Conservation (phyloP, 108 stramenopile genomes). For the Skeletonema potamos region DNA sequence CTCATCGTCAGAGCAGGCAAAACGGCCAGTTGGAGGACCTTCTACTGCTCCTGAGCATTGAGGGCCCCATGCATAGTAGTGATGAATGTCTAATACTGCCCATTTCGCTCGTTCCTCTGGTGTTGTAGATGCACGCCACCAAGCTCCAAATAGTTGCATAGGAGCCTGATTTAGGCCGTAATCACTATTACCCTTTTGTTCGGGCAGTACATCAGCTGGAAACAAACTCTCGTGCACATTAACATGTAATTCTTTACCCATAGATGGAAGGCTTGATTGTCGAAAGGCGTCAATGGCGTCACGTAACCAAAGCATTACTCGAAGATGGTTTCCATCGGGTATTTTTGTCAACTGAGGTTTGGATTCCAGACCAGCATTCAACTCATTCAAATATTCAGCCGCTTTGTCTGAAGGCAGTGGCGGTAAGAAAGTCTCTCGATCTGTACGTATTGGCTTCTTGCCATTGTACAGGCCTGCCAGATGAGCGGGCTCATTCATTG, state of each 20-base stretch:
- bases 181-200: slow-evolving; percentile 27
- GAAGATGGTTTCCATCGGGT: slow-evolving; percentile 75
- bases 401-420: slow-evolving; percentile 55
- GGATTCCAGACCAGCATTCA: slow-evolving; percentile 30
- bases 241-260: slow-evolving; percentile 64
- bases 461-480: slow-evolving; percentile 65
- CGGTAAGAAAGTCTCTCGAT: slow-evolving; percentile 58
- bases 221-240: slow-evolving; percentile 76
- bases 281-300: slow-evolving; percentile 69
- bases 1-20: slow-evolving; percentile 52
- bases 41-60: slow-evolving; percentile 66
- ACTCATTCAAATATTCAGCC: slow-evolving; percentile 40
- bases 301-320: slow-evolving; percentile 68
- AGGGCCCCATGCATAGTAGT: slow-evolving; percentile 74
- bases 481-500: slow-evolving; percentile 86
- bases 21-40: slow-evolving; percentile 53
- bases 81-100: slow-evolving; percentile 79
- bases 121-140: slow-evolving; percentile 66
- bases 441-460: slow-evolving; percentile 23
- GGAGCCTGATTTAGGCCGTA: slow-evolving; percentile 35
- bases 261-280: slow-evolving; percentile 53
- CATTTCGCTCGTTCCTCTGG: slow-evolving; percentile 58
- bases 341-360: slow-evolving; percentile 24
- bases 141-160: slow-evolving; percentile 48
- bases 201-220: slow-evolving; percentile 18